These are phyloP conservation scores for Arabidopsis arenosa DNA, from an alignment of 345 rosid species.

Conservation along the genomic window DNA sequence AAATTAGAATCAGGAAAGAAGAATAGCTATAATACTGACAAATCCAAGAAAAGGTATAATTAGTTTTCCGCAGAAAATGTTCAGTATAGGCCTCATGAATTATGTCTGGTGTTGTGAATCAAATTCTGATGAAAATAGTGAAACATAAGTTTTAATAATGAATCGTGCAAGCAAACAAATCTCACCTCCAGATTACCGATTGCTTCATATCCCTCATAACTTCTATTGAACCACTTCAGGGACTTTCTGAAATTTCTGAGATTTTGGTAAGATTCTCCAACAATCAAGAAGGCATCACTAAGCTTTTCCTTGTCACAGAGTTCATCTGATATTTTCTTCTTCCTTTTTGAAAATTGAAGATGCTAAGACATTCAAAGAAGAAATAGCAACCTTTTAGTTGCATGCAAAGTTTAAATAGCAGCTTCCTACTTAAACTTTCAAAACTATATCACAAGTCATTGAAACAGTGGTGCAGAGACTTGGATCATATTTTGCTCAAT, in stretches of 20 bases:
- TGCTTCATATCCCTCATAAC: slow-evolving; percentile 71
- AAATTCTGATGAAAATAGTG: slow-evolving; percentile 6
- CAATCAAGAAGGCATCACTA: slow-evolving; percentile 72
- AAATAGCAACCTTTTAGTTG: slow-evolving; percentile 34
- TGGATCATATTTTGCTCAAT: slow-evolving; percentile 12
- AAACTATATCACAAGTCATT: neutral
- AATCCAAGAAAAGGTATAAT: slow-evolving; percentile 15
- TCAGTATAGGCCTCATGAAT: slow-evolving; percentile 20
- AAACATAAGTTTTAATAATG: slow-evolving; percentile 16
- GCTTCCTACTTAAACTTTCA: slow-evolving; percentile 9
- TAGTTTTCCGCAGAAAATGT: slow-evolving; percentile 16
- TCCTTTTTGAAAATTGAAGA: slow-evolving; percentile 75
- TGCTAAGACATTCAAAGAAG: slow-evolving; percentile 59
- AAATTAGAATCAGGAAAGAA: slow-evolving; percentile 30
- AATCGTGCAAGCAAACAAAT: slow-evolving; percentile 33
- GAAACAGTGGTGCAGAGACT: slow-evolving; percentile 13
- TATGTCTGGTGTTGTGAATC: slow-evolving; percentile 6
- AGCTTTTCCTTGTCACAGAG: slow-evolving; percentile 87
- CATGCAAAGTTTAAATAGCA: slow-evolving; percentile 12
- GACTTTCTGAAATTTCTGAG: slow-evolving; percentile 79
- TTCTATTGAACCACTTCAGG: slow-evolving; percentile 70
- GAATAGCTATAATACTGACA: slow-evolving; percentile 10
- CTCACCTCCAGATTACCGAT: slow-evolving; percentile 86
- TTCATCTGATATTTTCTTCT: slow-evolving; percentile 70
- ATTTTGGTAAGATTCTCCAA: slow-evolving; percentile 90